Percentiles rank a stretch among this genome's conserved stretches.
phyloP scores from a whole-genome alignment of 257 asterid species.

The Nicotiana knightiana region DNA sequence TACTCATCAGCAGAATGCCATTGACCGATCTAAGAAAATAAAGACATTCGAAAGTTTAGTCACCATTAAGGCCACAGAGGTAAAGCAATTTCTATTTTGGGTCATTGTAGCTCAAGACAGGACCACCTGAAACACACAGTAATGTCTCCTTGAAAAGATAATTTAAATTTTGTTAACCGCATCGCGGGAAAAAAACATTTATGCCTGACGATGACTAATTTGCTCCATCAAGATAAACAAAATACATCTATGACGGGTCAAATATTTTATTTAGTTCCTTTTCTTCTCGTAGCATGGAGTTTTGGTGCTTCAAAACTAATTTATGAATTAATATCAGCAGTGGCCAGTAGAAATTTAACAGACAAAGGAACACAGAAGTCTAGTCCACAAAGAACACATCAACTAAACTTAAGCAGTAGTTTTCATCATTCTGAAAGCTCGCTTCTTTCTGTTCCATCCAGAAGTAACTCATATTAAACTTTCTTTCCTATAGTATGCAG shows the following conservation, averaged over 20 bases:
- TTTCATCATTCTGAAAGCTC: neutral
- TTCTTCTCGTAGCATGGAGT: neutral
- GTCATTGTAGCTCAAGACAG: neutral
- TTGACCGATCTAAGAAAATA: conserved; percentile 59
- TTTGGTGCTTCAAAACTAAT: neutral
- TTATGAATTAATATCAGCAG: neutral
- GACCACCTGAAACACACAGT: neutral
- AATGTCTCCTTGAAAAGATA: neutral
- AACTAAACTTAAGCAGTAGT: neutral
- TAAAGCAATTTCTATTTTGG: neutral
- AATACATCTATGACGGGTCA: neutral
- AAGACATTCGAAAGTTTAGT: conserved; percentile 6
- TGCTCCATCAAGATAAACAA: neutral
- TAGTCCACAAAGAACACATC: conserved; percentile 1
- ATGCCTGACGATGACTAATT: neutral
- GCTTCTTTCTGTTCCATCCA: conserved; percentile 6
- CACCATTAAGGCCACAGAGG: neutral
- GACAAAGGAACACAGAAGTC: neutral
- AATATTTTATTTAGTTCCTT: neutral
- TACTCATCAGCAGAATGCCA: conserved; percentile 81
- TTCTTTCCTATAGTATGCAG: neutral
- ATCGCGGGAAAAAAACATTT: neutral
- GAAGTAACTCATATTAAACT: neutral
- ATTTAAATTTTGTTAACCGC: neutral
- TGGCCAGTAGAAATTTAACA: neutral